phyloP scores from a whole-genome alignment of 78 protist species.

The Dictyostelium brefeldianum region DNA sequence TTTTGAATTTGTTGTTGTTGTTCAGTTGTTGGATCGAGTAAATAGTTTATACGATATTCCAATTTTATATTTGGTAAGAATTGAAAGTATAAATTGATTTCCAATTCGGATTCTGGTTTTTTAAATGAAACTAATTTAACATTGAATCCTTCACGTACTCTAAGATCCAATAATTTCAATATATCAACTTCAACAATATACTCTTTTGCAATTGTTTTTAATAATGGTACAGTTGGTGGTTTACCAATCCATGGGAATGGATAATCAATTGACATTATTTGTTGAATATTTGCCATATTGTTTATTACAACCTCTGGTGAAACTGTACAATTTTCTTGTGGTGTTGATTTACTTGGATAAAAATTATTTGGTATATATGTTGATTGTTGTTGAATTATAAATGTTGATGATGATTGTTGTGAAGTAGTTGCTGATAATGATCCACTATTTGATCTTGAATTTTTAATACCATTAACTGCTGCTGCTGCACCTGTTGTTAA shows the following conservation, averaged over 20 bases:
- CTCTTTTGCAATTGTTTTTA: constrained; percentile 29
- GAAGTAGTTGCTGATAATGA: neutral
- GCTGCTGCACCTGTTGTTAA: neutral
- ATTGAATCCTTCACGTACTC: constrained; percentile 59
- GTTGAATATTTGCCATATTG: constrained; percentile 66
- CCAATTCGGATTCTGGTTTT: constrained; percentile 53
- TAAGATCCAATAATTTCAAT: constrained; percentile 55
- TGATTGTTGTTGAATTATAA: neutral
- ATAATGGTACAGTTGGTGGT: constrained; percentile 72
- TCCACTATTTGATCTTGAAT: neutral
- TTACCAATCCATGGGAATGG: constrained; percentile 71
- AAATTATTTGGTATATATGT: constrained; percentile 19
- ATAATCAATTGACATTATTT: constrained; percentile 65
- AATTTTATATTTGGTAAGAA: constrained; percentile 62
- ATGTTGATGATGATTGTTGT: constrained; percentile 2
- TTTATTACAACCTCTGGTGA: constrained; percentile 29
- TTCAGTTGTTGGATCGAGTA: neutral
- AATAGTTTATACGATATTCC: constrained; percentile 47
- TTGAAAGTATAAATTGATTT: constrained; percentile 26
- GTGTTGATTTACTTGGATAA: constrained; percentile 39
- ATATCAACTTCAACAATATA: constrained; percentile 63
- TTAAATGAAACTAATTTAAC: constrained; percentile 50
- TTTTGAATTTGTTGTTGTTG: neutral
- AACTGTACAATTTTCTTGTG: constrained; percentile 45
- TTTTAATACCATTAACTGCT: neutral